Evolutionary conservation across 176 grass and related monocot species (phyloP).

Genomic region (Phoenix roebelenii): DNA sequence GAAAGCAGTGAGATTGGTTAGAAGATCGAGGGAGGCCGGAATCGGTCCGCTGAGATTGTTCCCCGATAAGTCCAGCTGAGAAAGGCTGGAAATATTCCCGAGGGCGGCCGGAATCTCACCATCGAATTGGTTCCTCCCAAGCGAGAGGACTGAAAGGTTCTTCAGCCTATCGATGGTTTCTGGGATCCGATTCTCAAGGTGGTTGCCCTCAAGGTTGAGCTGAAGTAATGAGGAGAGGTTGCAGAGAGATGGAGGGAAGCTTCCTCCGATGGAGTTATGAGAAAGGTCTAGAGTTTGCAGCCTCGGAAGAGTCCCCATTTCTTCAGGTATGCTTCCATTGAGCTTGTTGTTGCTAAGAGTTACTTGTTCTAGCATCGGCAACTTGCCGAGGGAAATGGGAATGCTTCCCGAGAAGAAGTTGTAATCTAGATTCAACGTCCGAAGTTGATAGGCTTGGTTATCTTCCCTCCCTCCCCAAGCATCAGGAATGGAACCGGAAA

Average conservation of each 20-base stretch:
- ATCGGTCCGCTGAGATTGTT: slow-evolving; percentile 80
- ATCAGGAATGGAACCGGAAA: slow-evolving; percentile 31
- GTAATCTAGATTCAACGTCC: slow-evolving; percentile 29
- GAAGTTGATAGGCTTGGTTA: slow-evolving; percentile 17
- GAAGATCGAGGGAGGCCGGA: slow-evolving; percentile 40
- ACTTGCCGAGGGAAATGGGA: slow-evolving; percentile 42
- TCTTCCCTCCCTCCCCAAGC: slow-evolving; percentile 16
- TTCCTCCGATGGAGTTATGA: slow-evolving; percentile 38
- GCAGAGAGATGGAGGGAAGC: slow-evolving; percentile 37
- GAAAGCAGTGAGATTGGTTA: slow-evolving; percentile 50
- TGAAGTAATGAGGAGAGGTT: slow-evolving; percentile 38
- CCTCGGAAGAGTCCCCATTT: slow-evolving; percentile 40
- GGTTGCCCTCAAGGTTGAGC: slow-evolving; percentile 46
- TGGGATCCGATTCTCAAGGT: slow-evolving; percentile 39
- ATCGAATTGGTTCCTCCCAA: slow-evolving; percentile 38
- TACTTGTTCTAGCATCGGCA: slow-evolving; percentile 42
- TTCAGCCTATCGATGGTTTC: slow-evolving; percentile 43
- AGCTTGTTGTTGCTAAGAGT: slow-evolving; percentile 48
- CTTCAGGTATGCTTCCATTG: slow-evolving; percentile 59
- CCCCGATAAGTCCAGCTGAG: slow-evolving; percentile 59
- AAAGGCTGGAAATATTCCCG: slow-evolving; percentile 56
- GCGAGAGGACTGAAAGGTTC: slow-evolving; percentile 51
- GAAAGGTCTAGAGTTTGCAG: slow-evolving; percentile 69
- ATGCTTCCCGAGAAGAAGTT: slow-evolving; percentile 42
- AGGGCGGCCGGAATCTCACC: slow-evolving; percentile 52